Evolutionary conservation across 495 filamentous ascomycete genomes (phyloP).

Genomic region (Sordaria brevicollis): DNA sequence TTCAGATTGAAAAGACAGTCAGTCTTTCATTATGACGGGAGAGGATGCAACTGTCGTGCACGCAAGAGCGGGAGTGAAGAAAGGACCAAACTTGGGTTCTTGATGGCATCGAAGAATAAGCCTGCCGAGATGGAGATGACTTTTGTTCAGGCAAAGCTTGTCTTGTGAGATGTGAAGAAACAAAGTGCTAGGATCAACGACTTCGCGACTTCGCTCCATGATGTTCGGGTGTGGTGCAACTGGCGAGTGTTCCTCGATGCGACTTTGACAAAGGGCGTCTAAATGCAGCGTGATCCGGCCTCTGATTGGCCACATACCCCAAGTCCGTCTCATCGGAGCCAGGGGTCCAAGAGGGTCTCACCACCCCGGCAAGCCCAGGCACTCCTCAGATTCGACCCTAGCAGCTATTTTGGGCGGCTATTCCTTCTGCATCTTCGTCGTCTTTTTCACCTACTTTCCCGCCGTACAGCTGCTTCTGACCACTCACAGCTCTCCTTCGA

Average conservation of each 20-base stretch:
- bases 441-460: background rate
- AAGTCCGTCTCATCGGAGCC: conserved; percentile 1
- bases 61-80: background rate
- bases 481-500: conserved; percentile 7
- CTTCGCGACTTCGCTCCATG: background rate
- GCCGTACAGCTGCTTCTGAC: conserved; percentile 5
- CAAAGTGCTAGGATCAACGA: background rate
- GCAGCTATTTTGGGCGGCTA: conserved; percentile 21
- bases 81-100: background rate
- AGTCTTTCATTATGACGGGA: background rate
- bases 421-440: conserved; percentile 2
- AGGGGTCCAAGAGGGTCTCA: background rate
- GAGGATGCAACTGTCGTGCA: background rate
- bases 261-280: conserved; percentile 12
- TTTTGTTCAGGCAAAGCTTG: background rate
- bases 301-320: conserved; percentile 11
- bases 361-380: background rate
- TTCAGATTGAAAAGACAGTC: background rate
- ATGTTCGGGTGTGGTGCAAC: background rate
- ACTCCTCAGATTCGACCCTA: background rate
- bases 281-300: conserved; percentile 20
- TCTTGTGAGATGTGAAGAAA: background rate
- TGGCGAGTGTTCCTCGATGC: background rate
- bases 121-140: background rate
- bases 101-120: background rate